phyloP scores from a whole-genome alignment of 2,329 filamentous ascomycete species.

The Tothia fuscella region DNA sequence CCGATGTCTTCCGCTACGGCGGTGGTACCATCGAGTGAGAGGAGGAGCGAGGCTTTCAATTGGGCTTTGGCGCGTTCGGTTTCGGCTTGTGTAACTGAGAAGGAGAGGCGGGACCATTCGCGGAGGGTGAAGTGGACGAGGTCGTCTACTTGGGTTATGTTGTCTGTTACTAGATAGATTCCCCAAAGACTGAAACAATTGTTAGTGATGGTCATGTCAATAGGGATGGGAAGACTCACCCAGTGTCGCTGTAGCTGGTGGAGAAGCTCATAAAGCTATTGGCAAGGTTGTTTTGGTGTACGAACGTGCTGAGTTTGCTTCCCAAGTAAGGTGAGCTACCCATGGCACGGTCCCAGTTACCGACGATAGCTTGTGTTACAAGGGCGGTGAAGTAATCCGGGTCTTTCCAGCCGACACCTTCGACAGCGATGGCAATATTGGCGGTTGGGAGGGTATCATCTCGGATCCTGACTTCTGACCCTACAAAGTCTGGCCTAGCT shows the following conservation, averaged over 20 bases:
- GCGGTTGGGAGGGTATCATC: constrained; percentile 94
- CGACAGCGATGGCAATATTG: constrained; percentile 95
- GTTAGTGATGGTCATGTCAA: not conserved
- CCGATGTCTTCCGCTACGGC: constrained; percentile 97
- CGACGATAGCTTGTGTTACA: constrained; percentile 95
- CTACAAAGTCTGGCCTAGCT: constrained; percentile 86
- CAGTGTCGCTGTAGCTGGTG: constrained; percentile 98
- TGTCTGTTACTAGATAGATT: constrained; percentile 94
- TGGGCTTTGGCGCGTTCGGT: constrained; percentile 98
- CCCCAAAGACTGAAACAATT: constrained; percentile 70
- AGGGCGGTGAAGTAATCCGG: constrained; percentile 98
- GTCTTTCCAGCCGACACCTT: constrained; percentile 99
- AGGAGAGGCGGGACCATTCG: constrained; percentile 92
- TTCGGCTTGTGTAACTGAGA: constrained; percentile 78
- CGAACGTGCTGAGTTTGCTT: constrained; percentile 91
- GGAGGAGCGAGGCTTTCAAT: constrained; percentile 94
- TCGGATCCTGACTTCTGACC: constrained; percentile 88
- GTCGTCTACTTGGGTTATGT: constrained; percentile 78
- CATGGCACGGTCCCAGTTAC: constrained; percentile 99
- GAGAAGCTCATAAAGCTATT: constrained; percentile 99
- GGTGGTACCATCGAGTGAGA: constrained; percentile 94
- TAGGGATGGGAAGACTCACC: constrained; percentile 46
- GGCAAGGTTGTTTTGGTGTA: constrained; percentile 88
- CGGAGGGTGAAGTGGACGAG: constrained; percentile 96
- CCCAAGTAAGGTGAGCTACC: constrained; percentile 95